Conservation (phyloP, 164 flowering plant species). For the Cinnamomum micranthum region DNA sequence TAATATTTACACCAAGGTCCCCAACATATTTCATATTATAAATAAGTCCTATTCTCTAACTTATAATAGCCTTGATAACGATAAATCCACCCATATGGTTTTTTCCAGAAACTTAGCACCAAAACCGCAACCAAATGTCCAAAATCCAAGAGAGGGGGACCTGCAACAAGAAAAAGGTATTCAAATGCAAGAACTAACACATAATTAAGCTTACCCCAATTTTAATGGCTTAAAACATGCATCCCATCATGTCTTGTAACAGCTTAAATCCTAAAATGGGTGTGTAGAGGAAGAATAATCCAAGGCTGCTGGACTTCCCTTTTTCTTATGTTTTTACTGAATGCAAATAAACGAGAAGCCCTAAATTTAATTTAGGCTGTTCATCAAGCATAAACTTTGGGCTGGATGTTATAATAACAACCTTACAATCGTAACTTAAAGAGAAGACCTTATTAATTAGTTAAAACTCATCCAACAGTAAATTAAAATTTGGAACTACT, state of each 20-base stretch:
- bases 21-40: no score
- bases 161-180: background rate
- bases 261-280: background rate
- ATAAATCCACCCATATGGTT: no score
- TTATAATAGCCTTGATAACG: no score
- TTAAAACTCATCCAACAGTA: background rate
- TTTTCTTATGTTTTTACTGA: background rate
- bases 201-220: background rate
- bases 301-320: background rate
- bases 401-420: background rate
- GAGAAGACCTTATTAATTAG: background rate
- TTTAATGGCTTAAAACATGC: background rate
- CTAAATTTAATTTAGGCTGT: background rate
- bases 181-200: background rate
- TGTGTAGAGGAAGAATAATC: background rate
- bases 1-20: no score
- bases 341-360: background rate
- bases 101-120: background rate
- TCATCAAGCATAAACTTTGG: background rate
- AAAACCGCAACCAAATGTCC: background rate
- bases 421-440: background rate
- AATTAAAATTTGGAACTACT: background rate
- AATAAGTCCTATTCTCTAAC: no score
- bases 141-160: background rate
- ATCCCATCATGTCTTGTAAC: background rate